Conservation (phyloP, 2,329 filamentous ascomycete genomes). For the Fusarium cicatricum region DNA sequence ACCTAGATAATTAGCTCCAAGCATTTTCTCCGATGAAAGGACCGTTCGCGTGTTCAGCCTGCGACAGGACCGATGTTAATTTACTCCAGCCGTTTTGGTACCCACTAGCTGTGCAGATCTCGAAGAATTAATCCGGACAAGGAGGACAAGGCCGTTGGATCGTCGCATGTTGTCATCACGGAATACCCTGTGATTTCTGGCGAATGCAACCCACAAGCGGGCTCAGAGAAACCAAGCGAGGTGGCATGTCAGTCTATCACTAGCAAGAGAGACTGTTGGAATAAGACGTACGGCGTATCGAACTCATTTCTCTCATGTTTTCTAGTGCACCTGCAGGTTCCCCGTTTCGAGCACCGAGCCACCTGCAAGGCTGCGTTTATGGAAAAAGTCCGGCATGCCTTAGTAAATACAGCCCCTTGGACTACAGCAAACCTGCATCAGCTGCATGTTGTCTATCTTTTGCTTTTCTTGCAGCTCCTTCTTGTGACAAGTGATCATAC, state of each 20-base stretch:
- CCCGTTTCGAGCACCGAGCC: not conserved
- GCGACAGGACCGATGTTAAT: constrained; percentile 24
- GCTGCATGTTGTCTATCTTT: not conserved
- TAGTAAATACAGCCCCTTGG: not conserved
- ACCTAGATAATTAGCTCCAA: not conserved
- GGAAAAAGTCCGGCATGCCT: not conserved
- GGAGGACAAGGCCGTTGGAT: constrained; percentile 5
- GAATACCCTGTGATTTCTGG: constrained; percentile 1
- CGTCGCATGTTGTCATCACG: not conserved
- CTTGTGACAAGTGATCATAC: too few species aligned
- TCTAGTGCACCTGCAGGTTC: not conserved
- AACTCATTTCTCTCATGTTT: not conserved
- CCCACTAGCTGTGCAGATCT: constrained; percentile 34
- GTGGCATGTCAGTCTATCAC: constrained; percentile 1
- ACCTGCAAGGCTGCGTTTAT: not conserved
- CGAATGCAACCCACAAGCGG: constrained; percentile 1
- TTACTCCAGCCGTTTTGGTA: constrained; percentile 26
- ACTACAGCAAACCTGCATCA: not conserved
- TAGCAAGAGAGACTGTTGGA: not conserved
- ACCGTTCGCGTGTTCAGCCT: constrained; percentile 23
- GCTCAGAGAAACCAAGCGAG: not conserved
- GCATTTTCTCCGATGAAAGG: constrained; percentile 25
- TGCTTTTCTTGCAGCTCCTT: not conserved
- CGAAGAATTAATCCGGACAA: constrained; percentile 17
- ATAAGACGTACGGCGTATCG: not conserved